These are phyloP conservation scores for Medicago arabica DNA, from an alignment of 306 rosid genomes.

Conservation along the genomic window DNA sequence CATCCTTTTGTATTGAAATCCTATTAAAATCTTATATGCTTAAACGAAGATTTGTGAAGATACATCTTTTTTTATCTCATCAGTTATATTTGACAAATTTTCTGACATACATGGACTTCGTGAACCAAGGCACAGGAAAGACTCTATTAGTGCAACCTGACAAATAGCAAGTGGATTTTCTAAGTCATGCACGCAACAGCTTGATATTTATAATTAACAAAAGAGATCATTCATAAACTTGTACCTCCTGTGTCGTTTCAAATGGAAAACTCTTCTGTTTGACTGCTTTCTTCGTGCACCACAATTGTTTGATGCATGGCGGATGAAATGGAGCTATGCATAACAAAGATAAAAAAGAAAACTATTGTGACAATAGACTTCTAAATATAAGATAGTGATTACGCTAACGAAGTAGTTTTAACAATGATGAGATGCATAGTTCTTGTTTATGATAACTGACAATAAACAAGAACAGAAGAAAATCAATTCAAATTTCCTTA, in stretches of 20 bases:
- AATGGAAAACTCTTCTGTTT: slow-evolving; percentile 49
- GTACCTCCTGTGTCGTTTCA: slow-evolving; percentile 58
- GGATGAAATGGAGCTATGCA: slow-evolving; percentile 71
- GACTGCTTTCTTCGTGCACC: slow-evolving; percentile 53
- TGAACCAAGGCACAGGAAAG: slow-evolving; percentile 5
- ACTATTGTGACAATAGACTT: no score
- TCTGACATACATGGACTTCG: background rate
- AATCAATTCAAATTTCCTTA: no score
- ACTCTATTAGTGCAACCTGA: slow-evolving; percentile 4
- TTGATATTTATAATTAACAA: slow-evolving; percentile 4
- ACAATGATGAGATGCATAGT: slow-evolving; percentile 29
- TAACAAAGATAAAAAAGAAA: slow-evolving; percentile 24
- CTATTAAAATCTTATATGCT: background rate
- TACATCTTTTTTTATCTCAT: slow-evolving; percentile 10
- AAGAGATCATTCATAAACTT: slow-evolving; percentile 20
- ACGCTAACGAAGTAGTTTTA: slow-evolving; percentile 20
- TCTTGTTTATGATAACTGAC: no score
- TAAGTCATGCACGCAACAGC: slow-evolving; percentile 25
- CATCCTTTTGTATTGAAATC: no score
- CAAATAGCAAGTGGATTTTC: slow-evolving; percentile 3
- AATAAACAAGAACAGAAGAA: no score
- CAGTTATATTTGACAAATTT: slow-evolving; percentile 23
- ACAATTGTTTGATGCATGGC: slow-evolving; percentile 69
- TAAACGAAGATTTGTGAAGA: slow-evolving; percentile 1
- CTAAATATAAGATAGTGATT: slow-evolving; percentile 4